Percentiles rank a stretch among this genome's conserved stretches.
These are phyloP conservation scores for Naematelia encephala DNA, from an alignment of 768 basidiomycete genomes.

Conservation along the genomic window DNA sequence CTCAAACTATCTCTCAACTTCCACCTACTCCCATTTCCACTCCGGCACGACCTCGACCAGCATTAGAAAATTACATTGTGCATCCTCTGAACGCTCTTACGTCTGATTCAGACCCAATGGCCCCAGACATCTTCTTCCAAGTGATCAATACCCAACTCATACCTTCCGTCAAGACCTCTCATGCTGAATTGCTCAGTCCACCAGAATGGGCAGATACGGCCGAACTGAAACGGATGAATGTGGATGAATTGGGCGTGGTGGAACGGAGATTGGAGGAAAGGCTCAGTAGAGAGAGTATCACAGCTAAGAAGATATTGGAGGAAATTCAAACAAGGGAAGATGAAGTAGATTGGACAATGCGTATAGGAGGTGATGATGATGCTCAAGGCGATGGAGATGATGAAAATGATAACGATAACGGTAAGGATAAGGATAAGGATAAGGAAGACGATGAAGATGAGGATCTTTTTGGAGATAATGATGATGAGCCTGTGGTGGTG, in stretches of 20 bases:
- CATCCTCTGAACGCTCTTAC: slow-evolving; percentile 40
- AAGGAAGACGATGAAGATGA: slow-evolving; percentile 30
- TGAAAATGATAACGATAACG: neutral
- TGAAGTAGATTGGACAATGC: slow-evolving; percentile 23
- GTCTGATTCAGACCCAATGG: slow-evolving; percentile 1
- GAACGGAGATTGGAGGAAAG: slow-evolving; percentile 11
- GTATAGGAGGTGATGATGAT: slow-evolving; percentile 19
- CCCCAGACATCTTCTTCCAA: slow-evolving; percentile 38
- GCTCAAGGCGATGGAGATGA: slow-evolving; percentile 16
- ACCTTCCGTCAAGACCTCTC: slow-evolving; percentile 8
- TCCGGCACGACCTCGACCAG: neutral
- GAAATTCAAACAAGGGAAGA: slow-evolving; percentile 26
- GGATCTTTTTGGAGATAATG: slow-evolving; percentile 7
- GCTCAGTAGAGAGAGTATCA: slow-evolving; percentile 14
- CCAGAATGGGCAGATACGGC: slow-evolving; percentile 3
- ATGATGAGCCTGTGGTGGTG: neutral
- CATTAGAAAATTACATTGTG: slow-evolving; percentile 20
- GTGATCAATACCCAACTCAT: slow-evolving; percentile 29
- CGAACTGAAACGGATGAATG: slow-evolving; percentile 17
- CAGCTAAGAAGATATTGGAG: slow-evolving; percentile 11
- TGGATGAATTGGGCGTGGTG: slow-evolving; percentile 10
- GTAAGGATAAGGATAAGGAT: slow-evolving; percentile 7
- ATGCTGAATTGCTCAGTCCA: slow-evolving; percentile 10
- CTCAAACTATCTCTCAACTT: slow-evolving; percentile 23
- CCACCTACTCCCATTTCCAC: slow-evolving; percentile 6